Evolutionary conservation across 2,329 filamentous ascomycete species (phyloP), one percentile per base, ranked within the genome.

Genomic region (Mollisiaceae sp.): DNA sequence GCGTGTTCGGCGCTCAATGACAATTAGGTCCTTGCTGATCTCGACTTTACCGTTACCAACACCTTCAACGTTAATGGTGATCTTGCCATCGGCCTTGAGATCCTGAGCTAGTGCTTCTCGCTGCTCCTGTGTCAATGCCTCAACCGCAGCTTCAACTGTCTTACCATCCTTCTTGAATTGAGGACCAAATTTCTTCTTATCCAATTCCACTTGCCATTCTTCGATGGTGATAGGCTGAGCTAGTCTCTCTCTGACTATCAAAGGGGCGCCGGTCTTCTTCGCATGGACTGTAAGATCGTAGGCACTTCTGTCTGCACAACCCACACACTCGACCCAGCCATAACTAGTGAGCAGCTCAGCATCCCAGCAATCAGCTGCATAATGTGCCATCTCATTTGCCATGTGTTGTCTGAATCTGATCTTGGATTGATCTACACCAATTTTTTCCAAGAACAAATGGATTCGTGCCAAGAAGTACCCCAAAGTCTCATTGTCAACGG

Each of bases 301-400:
- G 22, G 95, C 95, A 77, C 92, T 97, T 74, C 95, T 89, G 78
- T 97, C 94, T 67, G 95, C 95, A 79, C 95, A 98, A 68, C 95
- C 95, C 75, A 98, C 94, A 78, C 94, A 98, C 83, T 99, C 95
- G 69, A 98, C 92, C 95, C 95, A 99, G 77, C 95, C 95, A 75
- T 94, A 94, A 67, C 91, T 94, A 65, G 92, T 98, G 69, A 91
- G 83, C 63, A 99, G 83, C 79, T 99, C 95, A 15, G 93, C 94
- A 79, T 99, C 95, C 95, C 95, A 98, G 82, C 95, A 99, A 82
- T 99, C 95, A 63, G 89, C 86, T 56, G 95, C 95, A 77, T 99
- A 99, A 80, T 99, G 95, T 18, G 95, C 90, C 90, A 92, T 92
- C 77, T 92, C 90, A 73, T 92, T 92, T 59, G 86, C 86, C 94